These are phyloP conservation scores for Lactarius akahatsu DNA, from an alignment of 768 basidiomycete species.

Conservation along the genomic window DNA sequence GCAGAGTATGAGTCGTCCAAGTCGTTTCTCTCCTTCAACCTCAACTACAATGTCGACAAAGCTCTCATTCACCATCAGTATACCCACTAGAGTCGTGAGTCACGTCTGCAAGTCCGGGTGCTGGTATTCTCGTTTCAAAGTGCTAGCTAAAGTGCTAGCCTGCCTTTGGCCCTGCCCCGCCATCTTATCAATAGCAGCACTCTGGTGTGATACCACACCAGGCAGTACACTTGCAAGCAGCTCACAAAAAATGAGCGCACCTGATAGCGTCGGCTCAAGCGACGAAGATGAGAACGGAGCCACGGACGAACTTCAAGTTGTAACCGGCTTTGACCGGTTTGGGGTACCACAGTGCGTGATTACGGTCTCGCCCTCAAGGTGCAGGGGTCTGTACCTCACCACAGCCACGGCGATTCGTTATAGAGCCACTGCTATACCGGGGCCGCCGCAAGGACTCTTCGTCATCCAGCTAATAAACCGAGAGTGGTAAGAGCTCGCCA, in stretches of 20 bases:
- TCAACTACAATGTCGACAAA: too few relatives aligned
- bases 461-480: conserved; percentile 84
- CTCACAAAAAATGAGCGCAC: conserved; percentile 42
- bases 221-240: conserved; percentile 58
- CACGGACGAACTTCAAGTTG: conserved; percentile 68
- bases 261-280: conserved; percentile 51
- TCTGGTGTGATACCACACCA: conserved; percentile 33
- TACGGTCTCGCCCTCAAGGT: conserved; percentile 12
- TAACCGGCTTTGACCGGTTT: conserved; percentile 68
- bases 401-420: conserved; percentile 44
- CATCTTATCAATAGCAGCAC: conserved; percentile 45
- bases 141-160: conserved; percentile 37
- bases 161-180: conserved; percentile 46
- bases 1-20: too few relatives aligned
- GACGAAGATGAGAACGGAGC: conserved; percentile 50
- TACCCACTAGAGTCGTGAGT: conserved; percentile 65
- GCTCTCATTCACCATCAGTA: conserved; percentile 82
- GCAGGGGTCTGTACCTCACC: conserved; percentile 72
- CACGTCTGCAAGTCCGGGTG: conserved; percentile 63
- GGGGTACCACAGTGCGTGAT: conserved; percentile 82
- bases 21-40: too few relatives aligned
- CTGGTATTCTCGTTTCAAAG: conserved; percentile 55
- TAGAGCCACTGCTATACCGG: conserved; percentile 46
- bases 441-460: conserved; percentile 40
- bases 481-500: conserved; percentile 84